Percentiles rank a stretch among this genome's conserved stretches.
These are phyloP conservation scores for Mucor ambiguus DNA, from an alignment of 371 early-diverging fungal species.

Conservation along the genomic window DNA sequence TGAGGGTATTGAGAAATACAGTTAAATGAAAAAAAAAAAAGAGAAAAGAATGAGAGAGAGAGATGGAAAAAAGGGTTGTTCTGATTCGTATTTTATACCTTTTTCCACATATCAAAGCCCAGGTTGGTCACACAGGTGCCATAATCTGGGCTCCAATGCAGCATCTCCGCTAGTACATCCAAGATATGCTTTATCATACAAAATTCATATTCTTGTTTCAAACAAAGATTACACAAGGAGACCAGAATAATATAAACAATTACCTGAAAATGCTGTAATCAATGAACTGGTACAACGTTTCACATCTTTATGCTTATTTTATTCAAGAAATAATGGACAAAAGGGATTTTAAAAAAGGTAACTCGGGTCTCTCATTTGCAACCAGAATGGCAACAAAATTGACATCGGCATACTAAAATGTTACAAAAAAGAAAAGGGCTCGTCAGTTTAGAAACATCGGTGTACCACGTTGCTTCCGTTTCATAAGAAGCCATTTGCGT, in stretches of 20 bases:
- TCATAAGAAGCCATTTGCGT: slow-evolving; percentile 12
- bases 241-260: not conserved
- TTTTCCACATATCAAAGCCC: not conserved
- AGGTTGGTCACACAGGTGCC: not conserved
- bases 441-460: not conserved
- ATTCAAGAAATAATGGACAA: not conserved
- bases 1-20: slow-evolving; percentile 5
- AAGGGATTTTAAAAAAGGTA: not conserved
- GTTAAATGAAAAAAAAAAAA: not conserved
- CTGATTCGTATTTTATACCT: not conserved
- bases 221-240: not conserved
- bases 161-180: not conserved
- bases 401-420: slow-evolving; percentile 2
- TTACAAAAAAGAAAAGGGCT: not conserved
- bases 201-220: not conserved
- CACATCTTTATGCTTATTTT: not conserved
- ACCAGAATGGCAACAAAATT: not conserved
- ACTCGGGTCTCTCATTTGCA: slow-evolving; percentile 1
- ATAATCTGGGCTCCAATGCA: not conserved
- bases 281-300: slow-evolving; percentile 10
- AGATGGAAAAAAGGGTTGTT: not conserved
- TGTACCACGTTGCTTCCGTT: slow-evolving; percentile 14
- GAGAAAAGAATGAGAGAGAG: not conserved
- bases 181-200: not conserved
- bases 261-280: slow-evolving; percentile 1